phyloP scores from a whole-genome alignment of 2,329 filamentous ascomycete species.

The Paraconiothyrium brasiliense region DNA sequence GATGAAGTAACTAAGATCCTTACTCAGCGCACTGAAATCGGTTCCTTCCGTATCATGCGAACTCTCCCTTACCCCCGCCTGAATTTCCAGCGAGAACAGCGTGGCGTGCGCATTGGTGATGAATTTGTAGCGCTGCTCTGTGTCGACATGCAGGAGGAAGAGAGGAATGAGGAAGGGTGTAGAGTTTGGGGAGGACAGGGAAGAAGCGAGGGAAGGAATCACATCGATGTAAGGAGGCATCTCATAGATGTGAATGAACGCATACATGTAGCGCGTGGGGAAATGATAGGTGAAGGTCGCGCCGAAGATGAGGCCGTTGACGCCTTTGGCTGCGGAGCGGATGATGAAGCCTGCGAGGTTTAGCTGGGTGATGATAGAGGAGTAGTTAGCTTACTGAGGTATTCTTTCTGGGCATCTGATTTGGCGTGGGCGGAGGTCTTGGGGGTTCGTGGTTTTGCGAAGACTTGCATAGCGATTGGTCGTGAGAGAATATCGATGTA shows the following conservation, averaged over 20 bases:
- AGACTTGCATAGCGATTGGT: conserved; percentile 15
- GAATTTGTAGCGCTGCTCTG: conserved; percentile 7
- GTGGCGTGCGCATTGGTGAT: conserved; percentile 18
- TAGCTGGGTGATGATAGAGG: background rate
- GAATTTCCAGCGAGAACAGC: conserved; percentile 20
- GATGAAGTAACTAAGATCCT: conserved; percentile 20
- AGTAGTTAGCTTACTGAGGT: conserved; percentile 18
- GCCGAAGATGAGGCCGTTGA: conserved; percentile 10
- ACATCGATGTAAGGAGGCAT: background rate
- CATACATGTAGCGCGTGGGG: conserved; percentile 24
- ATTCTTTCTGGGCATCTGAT: conserved; percentile 9
- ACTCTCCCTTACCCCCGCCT: conserved; percentile 21
- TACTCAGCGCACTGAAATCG: conserved; percentile 20
- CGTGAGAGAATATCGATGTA: conserved; percentile 16
- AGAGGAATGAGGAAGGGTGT: conserved; percentile 24
- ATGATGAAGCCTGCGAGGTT: conserved; percentile 23
- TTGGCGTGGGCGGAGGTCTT: background rate
- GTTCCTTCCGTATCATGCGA: conserved; percentile 4
- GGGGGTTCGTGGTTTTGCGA: conserved; percentile 17
- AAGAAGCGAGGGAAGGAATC: conserved; percentile 1
- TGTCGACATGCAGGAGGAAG: conserved; percentile 20
- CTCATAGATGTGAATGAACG: conserved; percentile 24
- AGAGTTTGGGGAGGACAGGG: background rate
- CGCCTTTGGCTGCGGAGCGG: conserved; percentile 18
- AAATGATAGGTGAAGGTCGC: conserved; percentile 33